Conservation (phyloP, 2,329 filamentous ascomycete species). For the Sporothrix variecibatus region DNA sequence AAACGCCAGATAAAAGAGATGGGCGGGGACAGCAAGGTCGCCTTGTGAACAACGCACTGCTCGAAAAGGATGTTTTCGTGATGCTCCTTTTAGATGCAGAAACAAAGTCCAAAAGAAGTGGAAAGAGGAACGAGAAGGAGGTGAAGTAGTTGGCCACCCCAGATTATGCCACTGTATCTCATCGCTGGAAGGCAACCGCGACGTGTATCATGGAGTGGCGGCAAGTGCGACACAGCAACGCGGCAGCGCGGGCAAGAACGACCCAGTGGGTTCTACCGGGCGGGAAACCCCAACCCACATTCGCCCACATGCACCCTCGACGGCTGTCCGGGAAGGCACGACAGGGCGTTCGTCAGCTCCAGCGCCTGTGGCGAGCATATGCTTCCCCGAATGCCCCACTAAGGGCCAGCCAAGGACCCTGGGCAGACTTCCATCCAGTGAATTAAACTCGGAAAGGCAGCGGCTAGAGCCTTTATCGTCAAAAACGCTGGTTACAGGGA, state of each 20-base stretch:
- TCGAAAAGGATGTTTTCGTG: not conserved
- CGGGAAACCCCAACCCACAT: not conserved
- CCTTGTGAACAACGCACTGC: not conserved
- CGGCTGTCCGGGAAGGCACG: not conserved
- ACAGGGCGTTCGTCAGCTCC: not conserved
- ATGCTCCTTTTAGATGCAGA: not conserved
- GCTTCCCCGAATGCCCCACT: not conserved
- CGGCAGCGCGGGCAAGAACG: not conserved
- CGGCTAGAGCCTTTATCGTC: not conserved
- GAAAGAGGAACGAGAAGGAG: not conserved
- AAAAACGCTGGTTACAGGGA: not conserved
- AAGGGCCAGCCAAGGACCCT: not conserved
- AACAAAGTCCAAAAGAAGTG: not conserved
- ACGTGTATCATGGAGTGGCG: not conserved
- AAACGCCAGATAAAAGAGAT: not conserved
- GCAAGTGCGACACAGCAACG: slow-evolving; percentile 3
- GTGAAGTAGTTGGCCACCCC: slow-evolving; percentile 14
- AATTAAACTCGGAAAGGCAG: not conserved
- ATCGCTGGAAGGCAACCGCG: slow-evolving; percentile 10
- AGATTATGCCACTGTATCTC: not conserved
- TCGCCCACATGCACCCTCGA: not conserved
- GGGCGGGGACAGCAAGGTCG: not conserved
- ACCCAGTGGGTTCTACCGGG: not conserved
- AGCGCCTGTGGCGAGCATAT: not conserved
- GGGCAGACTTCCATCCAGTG: not conserved